Base-by-base conservation (phyloP, 2,329 filamentous ascomycete genomes). In the Talaromyces sp. region DNA sequence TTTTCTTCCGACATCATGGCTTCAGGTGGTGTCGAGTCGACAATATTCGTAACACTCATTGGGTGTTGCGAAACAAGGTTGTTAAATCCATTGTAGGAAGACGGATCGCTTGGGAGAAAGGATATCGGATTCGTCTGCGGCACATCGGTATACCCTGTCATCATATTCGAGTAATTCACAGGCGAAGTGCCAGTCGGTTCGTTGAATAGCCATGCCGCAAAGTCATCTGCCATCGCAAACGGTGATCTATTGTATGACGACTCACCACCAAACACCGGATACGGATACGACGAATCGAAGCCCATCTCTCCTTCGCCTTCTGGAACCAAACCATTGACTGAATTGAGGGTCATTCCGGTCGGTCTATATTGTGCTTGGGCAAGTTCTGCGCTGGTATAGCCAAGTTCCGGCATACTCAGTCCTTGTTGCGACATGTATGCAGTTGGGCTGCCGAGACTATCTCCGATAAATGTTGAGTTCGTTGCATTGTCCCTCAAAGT, bases 241-340 rank as follows among this genome's bases (percentile, higher is more conserved):
- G 94, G 93, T 2, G 93, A 96, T 65, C 94, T 91, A 70, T 91
- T 93, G 66, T 92, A 88, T 39, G 62, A 59, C 19, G 87, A 89
- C 71, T 96, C 92, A 31, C 86, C 88, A 16, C 92, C 92, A 77
- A 97, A 97, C 31, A 97, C 89, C 0, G 94, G 92, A 70, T 96
- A 91, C 4, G 90, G 74, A 66, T 76, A 81, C 5, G 73, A 71
- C 13, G 73, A 60, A 76, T 73, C 19, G 76, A 71, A 56, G 81
- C 79, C 14, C n/a, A 66, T 22, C 2, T 79, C 73, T 35, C 72
- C 70, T 24, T 73, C 65, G 62, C 72, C 64, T 62, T 67, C 68
- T 24, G 73, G 59, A 16, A 68, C 66, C 66, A 75, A 68, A 65
- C 73, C 67, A 2, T 69, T 71, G 7, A 72, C 69, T 41, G 74